Conservation (phyloP, 1,284 basidiomycete genomes). For the Microbotryum lychnidis-dioicae region DNA sequence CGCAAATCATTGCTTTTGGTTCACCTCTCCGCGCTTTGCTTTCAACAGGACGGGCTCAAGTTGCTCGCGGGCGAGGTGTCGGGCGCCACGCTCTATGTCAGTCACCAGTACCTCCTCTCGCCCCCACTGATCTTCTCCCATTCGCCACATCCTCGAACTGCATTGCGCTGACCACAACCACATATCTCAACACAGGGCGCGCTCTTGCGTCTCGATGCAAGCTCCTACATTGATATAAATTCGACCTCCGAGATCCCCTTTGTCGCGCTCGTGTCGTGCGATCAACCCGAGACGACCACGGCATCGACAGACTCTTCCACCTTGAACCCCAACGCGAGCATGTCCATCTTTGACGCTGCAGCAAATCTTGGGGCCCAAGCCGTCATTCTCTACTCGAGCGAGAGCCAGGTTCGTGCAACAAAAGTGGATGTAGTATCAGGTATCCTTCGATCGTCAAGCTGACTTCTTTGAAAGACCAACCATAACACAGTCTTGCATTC, state of each 20-base stretch:
- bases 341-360: slow-evolving; percentile 11
- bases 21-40: too few relatives aligned
- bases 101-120: too few relatives aligned
- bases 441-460: not conserved
- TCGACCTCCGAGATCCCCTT: slow-evolving; percentile 7
- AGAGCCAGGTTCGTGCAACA: slow-evolving; percentile 1
- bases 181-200: too few relatives aligned
- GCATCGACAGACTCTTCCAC: not conserved
- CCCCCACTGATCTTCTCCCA: too few relatives aligned
- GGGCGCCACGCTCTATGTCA: too few relatives aligned
- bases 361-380: slow-evolving; percentile 9
- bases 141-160: too few relatives aligned
- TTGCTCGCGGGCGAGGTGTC: too few relatives aligned
- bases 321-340: not conserved
- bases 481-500: slow-evolving; percentile 2
- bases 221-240: not conserved
- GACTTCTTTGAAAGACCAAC: not conserved
- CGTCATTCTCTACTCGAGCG: slow-evolving; percentile 13
- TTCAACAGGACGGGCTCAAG: too few relatives aligned
- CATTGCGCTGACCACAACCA: too few relatives aligned
- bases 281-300: slow-evolving; percentile 1
- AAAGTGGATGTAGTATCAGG: not conserved
- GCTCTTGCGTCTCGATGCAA: too few relatives aligned
- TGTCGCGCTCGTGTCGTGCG: slow-evolving; percentile 22
- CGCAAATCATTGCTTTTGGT: too few relatives aligned